A percentile compares a stretch with the other conserved stretches of the same genome.
Conservation (phyloP, 345 rosid species). For the Jatropha curcas region DNA sequence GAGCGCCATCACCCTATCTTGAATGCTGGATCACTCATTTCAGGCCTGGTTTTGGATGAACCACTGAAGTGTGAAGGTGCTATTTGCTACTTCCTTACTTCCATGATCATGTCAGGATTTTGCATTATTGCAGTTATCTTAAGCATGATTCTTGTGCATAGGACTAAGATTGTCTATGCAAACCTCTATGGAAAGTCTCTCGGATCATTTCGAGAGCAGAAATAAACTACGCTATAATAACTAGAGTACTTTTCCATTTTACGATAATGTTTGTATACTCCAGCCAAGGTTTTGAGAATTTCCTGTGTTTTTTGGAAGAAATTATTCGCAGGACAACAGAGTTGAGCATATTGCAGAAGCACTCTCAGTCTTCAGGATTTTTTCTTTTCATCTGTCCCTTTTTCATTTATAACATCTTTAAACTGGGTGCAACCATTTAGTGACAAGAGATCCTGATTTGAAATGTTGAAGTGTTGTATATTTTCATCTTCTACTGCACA, state of each 20-base stretch:
- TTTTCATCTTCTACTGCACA: background rate
- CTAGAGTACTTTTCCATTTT: background rate
- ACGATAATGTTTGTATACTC: background rate
- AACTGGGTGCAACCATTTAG: background rate
- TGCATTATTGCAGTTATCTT: slow-evolving; percentile 66
- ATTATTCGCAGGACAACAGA: background rate
- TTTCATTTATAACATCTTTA: background rate
- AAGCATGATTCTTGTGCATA: slow-evolving; percentile 85
- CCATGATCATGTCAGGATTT: slow-evolving; percentile 89
- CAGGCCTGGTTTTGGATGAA: slow-evolving; percentile 43
- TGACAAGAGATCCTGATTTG: background rate
- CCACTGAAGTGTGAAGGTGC: slow-evolving; percentile 72
- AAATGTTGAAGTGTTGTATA: background rate
- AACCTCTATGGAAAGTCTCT: slow-evolving; percentile 67
- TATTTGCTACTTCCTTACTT: slow-evolving; percentile 89
- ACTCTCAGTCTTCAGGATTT: background rate
- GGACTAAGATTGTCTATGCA: slow-evolving; percentile 77
- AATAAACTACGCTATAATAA: background rate
- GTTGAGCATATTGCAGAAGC: background rate
- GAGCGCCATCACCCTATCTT: slow-evolving; percentile 23
- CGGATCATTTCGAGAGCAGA: slow-evolving; percentile 2
- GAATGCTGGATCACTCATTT: slow-evolving; percentile 27
- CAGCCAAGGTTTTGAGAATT: background rate
- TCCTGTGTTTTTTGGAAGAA: background rate
- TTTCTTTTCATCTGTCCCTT: background rate